Conservation (phyloP, 2,329 filamentous ascomycete species). For the Chalaropsis thielavioides region DNA sequence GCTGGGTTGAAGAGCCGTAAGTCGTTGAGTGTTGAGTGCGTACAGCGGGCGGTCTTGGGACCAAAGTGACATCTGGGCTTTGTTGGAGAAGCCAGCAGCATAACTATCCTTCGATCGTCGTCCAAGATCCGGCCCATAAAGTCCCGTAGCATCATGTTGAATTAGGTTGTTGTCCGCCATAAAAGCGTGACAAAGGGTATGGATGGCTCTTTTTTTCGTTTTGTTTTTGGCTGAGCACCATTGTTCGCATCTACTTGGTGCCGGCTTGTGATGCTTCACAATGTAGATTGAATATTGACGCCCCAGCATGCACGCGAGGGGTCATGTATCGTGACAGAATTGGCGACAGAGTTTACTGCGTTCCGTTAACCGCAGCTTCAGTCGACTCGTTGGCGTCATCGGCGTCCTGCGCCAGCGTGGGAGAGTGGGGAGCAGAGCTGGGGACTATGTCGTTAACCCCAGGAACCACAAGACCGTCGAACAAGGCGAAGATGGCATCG, state of each 20-base stretch:
- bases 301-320: no score
- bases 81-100: conserved; percentile 15
- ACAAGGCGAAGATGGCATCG: conserved; percentile 69
- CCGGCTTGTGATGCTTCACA: neutral
- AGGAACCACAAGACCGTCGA: conserved; percentile 60
- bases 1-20: conserved; percentile 18
- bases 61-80: conserved; percentile 4
- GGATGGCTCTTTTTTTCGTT: neutral
- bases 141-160: conserved; percentile 13
- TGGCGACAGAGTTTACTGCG: conserved; percentile 6
- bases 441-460: conserved; percentile 36
- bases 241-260: neutral
- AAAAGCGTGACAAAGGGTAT: neutral
- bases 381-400: neutral
- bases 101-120: neutral
- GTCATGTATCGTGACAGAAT: neutral
- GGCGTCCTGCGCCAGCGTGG: conserved; percentile 14
- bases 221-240: neutral
- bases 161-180: conserved; percentile 11
- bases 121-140: neutral
- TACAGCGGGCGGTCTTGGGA: neutral
- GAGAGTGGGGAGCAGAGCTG: conserved; percentile 11
- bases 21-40: conserved; percentile 16
- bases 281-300: neutral
- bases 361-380: conserved; percentile 15